Evolutionary conservation across 306 rosid species (phyloP), one percentile per base, ranked within the genome.

Genomic region (Trichosanthes truncata): DNA sequence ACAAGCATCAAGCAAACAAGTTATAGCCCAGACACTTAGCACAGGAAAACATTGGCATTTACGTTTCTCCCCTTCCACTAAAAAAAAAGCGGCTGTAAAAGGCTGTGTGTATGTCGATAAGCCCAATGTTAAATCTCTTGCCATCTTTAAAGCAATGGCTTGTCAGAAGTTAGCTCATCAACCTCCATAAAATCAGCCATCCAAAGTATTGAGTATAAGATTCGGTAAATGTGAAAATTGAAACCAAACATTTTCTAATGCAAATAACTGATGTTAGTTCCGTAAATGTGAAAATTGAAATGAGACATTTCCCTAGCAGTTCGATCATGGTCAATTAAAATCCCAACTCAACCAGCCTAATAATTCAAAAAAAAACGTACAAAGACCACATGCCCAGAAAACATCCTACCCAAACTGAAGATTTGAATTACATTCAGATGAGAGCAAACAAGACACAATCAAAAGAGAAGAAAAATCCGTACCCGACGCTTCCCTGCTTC

Each of bases 401-500:
- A 6, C 26, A 43, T 40, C 36, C 38, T 4, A 45, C 9, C 76
- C 33, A 49, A 49, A 29, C 14, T 31, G 45, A 74, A 51, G 36
- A 48, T 74, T 52, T 29, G 61, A 74, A 74, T 74, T 45, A 74
- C 21, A 40, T 56, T 25, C 56, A 41, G 45, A 49, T 6, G 13
- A 21, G 13, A 33, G n/a, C 25, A 59, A 59, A 23, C 36, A 20
- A 77, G 5, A 43, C 4, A 23, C 17, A 60, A 15, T 17, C 20
- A 66, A n/a, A 79, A 31, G 40, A 38, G 20, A 75, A 81, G 36
- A 20, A 41, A 82, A 87, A 62, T 8, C 76, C 84, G 9, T 86
- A 95, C 99, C 93, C 96, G 90, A 62, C 96, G 96, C 85, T 90
- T 95, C 76, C 99, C 99, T 82, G 98, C 99, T 87, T 90, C 91